A percentile compares a stretch with the other conserved stretches of the same genome.
phyloP scores from a whole-genome alignment of 331 rosid genomes.

The Phaseolus coccineus region DNA sequence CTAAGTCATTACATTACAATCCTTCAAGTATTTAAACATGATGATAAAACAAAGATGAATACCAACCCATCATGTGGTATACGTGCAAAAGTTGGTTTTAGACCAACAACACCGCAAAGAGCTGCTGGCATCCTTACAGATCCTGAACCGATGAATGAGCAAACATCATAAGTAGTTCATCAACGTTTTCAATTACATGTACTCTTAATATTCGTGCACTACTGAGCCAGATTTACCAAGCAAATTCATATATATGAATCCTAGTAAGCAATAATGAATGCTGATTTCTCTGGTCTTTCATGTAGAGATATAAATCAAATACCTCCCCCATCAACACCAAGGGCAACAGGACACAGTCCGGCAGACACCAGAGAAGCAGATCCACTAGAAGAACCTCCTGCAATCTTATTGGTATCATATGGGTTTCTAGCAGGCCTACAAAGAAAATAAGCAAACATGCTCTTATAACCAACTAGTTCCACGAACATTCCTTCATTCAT shows the following conservation, averaged over 20 bases:
- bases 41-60: conserved; percentile 31
- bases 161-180: conserved; percentile 36
- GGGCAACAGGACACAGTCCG: conserved; percentile 90
- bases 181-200: neutral
- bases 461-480: conserved; percentile 21
- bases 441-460: conserved; percentile 25
- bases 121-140: conserved; percentile 98
- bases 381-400: conserved; percentile 98
- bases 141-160: conserved; percentile 57
- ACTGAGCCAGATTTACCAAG: neutral
- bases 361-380: conserved; percentile 94
- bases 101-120: conserved; percentile 93
- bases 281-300: conserved; percentile 22
- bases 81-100: conserved; percentile 89
- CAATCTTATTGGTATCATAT: conserved; percentile 59
- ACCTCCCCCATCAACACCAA: conserved; percentile 99
- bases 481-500: neutral
- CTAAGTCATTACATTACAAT: conserved; percentile 26
- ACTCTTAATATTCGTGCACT: conserved; percentile 21
- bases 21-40: conserved; percentile 33
- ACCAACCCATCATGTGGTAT: conserved; percentile 82
- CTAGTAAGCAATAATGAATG: conserved; percentile 32
- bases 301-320: conserved; percentile 27
- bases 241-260: conserved; percentile 9
- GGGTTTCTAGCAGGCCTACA: conserved; percentile 90